Evolutionary conservation across 805 yeast species (phyloP).

Genomic region (Starmerella lactis-condensi): DNA sequence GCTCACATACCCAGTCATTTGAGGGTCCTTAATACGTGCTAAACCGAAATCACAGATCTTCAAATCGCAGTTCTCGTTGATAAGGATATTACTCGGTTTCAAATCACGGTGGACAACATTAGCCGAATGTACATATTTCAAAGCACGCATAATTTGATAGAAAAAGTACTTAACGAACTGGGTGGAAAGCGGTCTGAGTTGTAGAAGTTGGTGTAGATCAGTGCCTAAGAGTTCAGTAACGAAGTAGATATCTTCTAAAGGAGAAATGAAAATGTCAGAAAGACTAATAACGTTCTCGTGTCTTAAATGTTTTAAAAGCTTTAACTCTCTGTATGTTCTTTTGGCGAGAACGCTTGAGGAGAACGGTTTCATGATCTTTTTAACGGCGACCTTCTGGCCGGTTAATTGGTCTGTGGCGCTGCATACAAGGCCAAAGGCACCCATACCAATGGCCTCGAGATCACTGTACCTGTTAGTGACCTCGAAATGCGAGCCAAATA

Average conservation of each 20-base stretch:
- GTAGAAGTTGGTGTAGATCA: conserved; percentile 75
- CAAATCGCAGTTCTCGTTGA: conserved; percentile 78
- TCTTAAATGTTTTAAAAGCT: conserved; percentile 74
- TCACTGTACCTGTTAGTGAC: conserved; percentile 42
- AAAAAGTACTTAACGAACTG: conserved; percentile 93
- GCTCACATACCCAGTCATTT: conserved; percentile 95
- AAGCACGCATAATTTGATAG: conserved; percentile 76
- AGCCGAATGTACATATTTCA: conserved; percentile 79
- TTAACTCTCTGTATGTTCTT: conserved; percentile 89
- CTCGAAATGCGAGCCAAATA: conserved; percentile 18
- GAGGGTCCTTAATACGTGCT: conserved; percentile 95
- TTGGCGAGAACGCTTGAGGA: conserved; percentile 87
- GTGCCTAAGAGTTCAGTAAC: conserved; percentile 96
- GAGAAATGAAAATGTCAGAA: conserved; percentile 85
- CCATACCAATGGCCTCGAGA: conserved; percentile 97
- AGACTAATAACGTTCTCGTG: conserved; percentile 88
- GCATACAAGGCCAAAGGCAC: conserved; percentile 95
- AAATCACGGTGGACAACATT: conserved; percentile 82
- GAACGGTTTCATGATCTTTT: conserved; percentile 95
- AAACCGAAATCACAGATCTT: conserved; percentile 88
- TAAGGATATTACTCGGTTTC: conserved; percentile 62
- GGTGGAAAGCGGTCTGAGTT: conserved; percentile 83
- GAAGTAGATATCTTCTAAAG: conserved; percentile 84
- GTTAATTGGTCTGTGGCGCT: conserved; percentile 87
- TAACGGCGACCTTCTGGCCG: conserved; percentile 85